Conservation (phyloP, 495 filamentous ascomycete species). For the Hapsidospora chrysogenum region DNA sequence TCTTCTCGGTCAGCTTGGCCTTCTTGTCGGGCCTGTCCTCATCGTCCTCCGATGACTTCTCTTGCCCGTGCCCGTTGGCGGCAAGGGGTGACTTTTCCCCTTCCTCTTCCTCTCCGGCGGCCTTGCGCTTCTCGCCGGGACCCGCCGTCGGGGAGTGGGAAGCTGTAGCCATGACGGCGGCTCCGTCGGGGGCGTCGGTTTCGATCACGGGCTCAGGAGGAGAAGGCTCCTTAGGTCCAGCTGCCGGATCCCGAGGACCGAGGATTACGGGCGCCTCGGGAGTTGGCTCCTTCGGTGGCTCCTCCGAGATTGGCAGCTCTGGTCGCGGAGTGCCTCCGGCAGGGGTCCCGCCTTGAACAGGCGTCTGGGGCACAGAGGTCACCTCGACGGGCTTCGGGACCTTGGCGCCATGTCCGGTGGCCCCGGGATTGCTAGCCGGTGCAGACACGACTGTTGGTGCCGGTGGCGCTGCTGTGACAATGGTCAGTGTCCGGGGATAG, state of each 20-base stretch:
- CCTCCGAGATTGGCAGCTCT: background rate
- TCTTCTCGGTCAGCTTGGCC: conserved; percentile 12
- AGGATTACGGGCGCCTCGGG: background rate
- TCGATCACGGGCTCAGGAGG: background rate
- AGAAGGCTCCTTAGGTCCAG: background rate
- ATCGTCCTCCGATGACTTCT: conserved; percentile 6
- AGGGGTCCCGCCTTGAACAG: background rate
- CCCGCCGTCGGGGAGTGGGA: conserved; percentile 1
- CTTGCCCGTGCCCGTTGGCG: conserved; percentile 8
- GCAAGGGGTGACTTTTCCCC: background rate
- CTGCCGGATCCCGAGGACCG: background rate
- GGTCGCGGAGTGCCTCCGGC: conserved; percentile 1
- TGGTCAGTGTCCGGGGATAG: background rate
- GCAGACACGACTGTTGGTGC: background rate
- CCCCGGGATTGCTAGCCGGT: background rate
- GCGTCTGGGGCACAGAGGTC: conserved; percentile 2
- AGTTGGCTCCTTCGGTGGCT: background rate
- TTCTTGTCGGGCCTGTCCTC: conserved; percentile 16
- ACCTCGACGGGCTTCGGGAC: conserved; percentile 1
- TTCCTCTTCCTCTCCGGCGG: conserved; percentile 4
- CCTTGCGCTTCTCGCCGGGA: conserved; percentile 13
- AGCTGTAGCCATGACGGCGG: conserved; percentile 6
- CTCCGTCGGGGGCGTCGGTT: conserved; percentile 1
- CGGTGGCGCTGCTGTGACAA: background rate
- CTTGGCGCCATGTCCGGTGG: background rate